Conservation (phyloP, 176 grass and related monocot species). For the Aegilops umbellulata region DNA sequence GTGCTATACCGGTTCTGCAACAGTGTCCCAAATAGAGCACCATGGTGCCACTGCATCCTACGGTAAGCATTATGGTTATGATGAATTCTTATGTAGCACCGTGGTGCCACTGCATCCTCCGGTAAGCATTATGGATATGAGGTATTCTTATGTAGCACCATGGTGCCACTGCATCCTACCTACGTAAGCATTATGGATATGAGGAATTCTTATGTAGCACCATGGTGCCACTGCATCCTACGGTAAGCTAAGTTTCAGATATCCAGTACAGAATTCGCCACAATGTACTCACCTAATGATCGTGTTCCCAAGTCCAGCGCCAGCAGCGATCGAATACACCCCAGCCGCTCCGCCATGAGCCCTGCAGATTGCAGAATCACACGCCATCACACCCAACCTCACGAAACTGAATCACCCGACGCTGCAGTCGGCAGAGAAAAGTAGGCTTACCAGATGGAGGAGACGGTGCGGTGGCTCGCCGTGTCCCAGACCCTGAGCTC, state of each 20-base stretch:
- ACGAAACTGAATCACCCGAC: no score
- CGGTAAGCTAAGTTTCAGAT: background rate
- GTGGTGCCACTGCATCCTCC: background rate
- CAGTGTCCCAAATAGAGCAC: background rate
- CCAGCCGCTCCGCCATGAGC: no score
- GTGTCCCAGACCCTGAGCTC: conserved; percentile 89
- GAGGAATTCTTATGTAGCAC: background rate
- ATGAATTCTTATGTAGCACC: background rate
- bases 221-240: background rate
- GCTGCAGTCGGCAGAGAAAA: no score
- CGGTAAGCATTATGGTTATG: background rate
- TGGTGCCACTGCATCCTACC: background rate
- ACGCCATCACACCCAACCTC: no score
- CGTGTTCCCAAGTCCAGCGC: no score
- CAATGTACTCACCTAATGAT: no score
- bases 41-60: background rate
- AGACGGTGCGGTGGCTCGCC: conserved; percentile 61
- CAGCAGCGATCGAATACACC: no score
- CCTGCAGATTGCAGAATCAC: no score
- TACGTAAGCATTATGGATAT: background rate
- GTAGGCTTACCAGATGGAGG: conserved; percentile 55
- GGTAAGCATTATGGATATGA: background rate
- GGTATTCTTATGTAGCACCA: background rate
- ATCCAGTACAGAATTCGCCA: background rate
- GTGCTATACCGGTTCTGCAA: background rate